phyloP scores from a whole-genome alignment of 176 grass and related monocot species.

The Microstegium vimineum region DNA sequence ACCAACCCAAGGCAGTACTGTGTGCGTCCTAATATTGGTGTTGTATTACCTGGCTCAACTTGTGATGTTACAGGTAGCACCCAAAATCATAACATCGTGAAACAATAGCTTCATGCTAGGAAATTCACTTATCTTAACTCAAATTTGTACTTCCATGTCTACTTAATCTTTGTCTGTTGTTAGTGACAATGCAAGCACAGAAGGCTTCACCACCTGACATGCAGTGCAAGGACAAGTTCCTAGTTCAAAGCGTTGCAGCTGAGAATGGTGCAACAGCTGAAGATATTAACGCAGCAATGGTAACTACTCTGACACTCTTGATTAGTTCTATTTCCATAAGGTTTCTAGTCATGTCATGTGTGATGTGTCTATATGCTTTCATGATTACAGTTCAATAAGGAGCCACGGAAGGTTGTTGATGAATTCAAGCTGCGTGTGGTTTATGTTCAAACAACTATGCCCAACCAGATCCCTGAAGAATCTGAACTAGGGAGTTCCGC shows the following conservation, averaged over 20 bases:
- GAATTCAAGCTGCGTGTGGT: slow-evolving; percentile 90
- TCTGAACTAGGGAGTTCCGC: slow-evolving; percentile 81
- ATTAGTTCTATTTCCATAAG: background rate
- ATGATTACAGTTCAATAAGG: slow-evolving; percentile 78
- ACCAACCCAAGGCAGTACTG: slow-evolving; percentile 98
- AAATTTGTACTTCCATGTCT: slow-evolving; percentile 2
- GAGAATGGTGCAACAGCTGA: slow-evolving; percentile 57
- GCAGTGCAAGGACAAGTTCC: slow-evolving; percentile 97
- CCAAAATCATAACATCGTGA: background rate
- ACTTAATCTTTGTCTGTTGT: slow-evolving; percentile 7
- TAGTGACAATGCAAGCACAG: slow-evolving; percentile 96
- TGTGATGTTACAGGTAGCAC: slow-evolving; percentile 87
- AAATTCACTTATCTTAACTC: background rate
- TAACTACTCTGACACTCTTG: slow-evolving; percentile 16
- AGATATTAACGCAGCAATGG: slow-evolving; percentile 74
- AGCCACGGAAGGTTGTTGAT: slow-evolving; percentile 73
- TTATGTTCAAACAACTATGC: slow-evolving; percentile 63
- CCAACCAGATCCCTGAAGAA: slow-evolving; percentile 64
- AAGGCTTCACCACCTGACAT: slow-evolving; percentile 68
- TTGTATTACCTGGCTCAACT: slow-evolving; percentile 68
- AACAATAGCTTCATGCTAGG: slow-evolving; percentile 9
- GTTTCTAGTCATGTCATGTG: background rate
- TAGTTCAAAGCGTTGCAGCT: slow-evolving; percentile 79
- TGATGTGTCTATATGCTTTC: slow-evolving; percentile 7
- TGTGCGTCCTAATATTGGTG: slow-evolving; percentile 86